Evolutionary conservation across 169 alveolate species (phyloP), one percentile per base, ranked within the genome.

Genomic region (Cryptosporidium sp.): DNA sequence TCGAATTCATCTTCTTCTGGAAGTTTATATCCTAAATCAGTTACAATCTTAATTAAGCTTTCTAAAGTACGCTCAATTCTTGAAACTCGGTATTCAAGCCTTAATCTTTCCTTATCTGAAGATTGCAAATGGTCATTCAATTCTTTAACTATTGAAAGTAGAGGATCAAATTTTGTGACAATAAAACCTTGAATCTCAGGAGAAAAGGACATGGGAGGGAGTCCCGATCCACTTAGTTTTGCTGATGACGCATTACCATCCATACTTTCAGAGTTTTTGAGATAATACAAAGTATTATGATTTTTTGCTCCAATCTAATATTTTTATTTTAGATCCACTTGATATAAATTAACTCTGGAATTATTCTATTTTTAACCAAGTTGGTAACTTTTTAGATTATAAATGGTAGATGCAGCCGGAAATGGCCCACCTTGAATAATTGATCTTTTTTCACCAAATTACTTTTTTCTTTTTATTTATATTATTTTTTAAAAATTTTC

Each of bases 151-250:
- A 96, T 95, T 3, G 97, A 93, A 52, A 96, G 92, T 62, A 96
- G 85, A 3, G 98, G 98, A 74, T 96, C 98, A 61, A 94, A 96
- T 74, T 96, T 96, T 18, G 98, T 94, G 31, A 96, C 95, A 1
- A 96, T 91, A 87, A 96, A 96, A 2, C 96, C 94, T 68, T 94
- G 96, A 23, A 94, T 86, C 61, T 94, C 96, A 18, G 96, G 93
- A 16, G 95, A 92, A 91, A 91, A 93, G 23, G 95, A 80, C 67
- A 80, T 80, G 35, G 89, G 89, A 26, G 89, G 89, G 45, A 80
- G 59, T 39, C 73, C 75, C 31, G 89, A 80, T 4, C 75, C 48
- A 61, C 89, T 43, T 16, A 43, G 21, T 65, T 65, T 80, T 26
- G 62, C 18, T 2, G 75, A 62, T 1, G 71, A 35, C 2, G 35